Conservation (phyloP, 2,329 filamentous ascomycete genomes). For the Ophiocordyceps polyrhachis-furcata region DNA sequence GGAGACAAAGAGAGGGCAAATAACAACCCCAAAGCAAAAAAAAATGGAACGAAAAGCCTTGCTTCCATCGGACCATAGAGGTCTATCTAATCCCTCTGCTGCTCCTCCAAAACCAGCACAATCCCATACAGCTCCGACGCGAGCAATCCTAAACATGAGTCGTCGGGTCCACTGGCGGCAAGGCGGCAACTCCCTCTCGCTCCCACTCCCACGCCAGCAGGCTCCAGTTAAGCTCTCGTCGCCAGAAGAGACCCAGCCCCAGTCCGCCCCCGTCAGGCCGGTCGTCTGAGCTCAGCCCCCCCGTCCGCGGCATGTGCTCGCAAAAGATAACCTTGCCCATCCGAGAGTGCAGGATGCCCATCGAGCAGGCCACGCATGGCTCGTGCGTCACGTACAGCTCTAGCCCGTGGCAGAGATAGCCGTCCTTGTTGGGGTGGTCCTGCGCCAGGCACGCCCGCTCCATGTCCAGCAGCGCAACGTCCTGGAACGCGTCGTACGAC, state of each 20-base stretch:
- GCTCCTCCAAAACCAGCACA: slow-evolving; percentile 12
- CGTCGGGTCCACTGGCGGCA: slow-evolving; percentile 25
- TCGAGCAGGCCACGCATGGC: slow-evolving; percentile 90
- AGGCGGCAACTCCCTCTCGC: slow-evolving; percentile 20
- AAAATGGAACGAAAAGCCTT: not conserved
- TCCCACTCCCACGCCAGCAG: slow-evolving; percentile 65
- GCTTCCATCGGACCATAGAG: slow-evolving; percentile 16
- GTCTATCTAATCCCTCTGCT: slow-evolving; percentile 32
- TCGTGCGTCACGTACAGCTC: slow-evolving; percentile 93
- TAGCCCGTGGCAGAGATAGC: slow-evolving; percentile 84
- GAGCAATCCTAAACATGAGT: slow-evolving; percentile 28
- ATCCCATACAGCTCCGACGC: not conserved
- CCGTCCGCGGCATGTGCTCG: slow-evolving; percentile 59
- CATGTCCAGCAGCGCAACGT: slow-evolving; percentile 47
- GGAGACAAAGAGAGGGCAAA: too few species aligned
- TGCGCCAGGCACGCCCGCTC: slow-evolving; percentile 44
- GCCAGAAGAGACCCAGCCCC: slow-evolving; percentile 52
- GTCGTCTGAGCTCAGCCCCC: slow-evolving; percentile 66
- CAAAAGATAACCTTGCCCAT: slow-evolving; percentile 76
- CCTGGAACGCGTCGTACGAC: slow-evolving; percentile 46
- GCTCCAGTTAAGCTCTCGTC: slow-evolving; percentile 71
- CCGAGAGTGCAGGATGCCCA: slow-evolving; percentile 87
- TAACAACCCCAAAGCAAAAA: not conserved
- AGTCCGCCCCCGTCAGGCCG: slow-evolving; percentile 35
- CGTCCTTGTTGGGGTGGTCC: slow-evolving; percentile 50